phyloP scores from a whole-genome alignment of 73 alveolate genomes.

The Uronychia setigera region DNA sequence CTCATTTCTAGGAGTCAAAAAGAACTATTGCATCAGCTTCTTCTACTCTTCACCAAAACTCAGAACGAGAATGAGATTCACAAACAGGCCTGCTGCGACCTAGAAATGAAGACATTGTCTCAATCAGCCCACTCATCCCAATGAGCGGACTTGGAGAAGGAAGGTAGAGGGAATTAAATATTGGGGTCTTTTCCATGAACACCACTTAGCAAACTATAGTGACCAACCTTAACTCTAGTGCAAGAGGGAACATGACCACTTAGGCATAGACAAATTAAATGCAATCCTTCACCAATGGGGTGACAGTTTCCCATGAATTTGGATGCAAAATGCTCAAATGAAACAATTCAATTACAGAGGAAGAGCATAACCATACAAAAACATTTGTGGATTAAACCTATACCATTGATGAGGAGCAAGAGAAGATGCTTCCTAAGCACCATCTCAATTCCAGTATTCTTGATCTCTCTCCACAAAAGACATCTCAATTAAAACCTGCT shows the following conservation, averaged over 20 bases:
- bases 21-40: neutral
- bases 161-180: too few species aligned
- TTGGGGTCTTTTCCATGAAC: too few species aligned
- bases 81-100: neutral
- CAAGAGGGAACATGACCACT: too few species aligned
- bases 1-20: neutral
- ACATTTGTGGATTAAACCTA: neutral
- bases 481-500: neutral
- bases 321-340: neutral
- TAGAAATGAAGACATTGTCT: neutral
- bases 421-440: neutral
- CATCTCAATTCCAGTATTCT: neutral
- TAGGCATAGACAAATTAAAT: too few species aligned
- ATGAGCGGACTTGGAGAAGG: too few species aligned
- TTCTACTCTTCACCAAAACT: neutral
- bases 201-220: too few species aligned
- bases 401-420: neutral
- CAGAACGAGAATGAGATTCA: too few species aligned
- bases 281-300: too few species aligned
- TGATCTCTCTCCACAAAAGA: neutral
- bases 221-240: too few species aligned
- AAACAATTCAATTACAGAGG: neutral
- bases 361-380: neutral
- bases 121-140: neutral
- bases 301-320: too few species aligned